Evolutionary conservation across 495 filamentous ascomycete species (phyloP).

Genomic region (Hypoxylon lenormandii): DNA sequence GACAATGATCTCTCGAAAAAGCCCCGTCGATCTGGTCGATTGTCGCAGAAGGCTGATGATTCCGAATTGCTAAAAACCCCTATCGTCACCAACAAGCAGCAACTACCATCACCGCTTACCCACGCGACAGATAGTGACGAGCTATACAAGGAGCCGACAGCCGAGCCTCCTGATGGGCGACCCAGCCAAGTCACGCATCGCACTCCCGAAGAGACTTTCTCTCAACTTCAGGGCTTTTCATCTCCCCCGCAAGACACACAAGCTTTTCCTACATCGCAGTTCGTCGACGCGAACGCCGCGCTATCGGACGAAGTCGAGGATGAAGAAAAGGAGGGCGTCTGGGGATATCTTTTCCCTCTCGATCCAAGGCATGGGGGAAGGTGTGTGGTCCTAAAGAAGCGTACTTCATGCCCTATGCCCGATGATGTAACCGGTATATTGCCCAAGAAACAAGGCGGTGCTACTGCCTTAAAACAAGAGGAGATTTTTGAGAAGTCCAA

Average conservation of each 20-base stretch:
- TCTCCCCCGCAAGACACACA: slow-evolving; percentile 71
- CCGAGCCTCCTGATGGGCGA: slow-evolving; percentile 74
- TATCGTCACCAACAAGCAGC: slow-evolving; percentile 69
- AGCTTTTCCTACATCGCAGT: slow-evolving; percentile 82
- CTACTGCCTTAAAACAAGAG: slow-evolving; percentile 65
- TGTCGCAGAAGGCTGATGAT: slow-evolving; percentile 62
- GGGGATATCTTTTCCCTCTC: slow-evolving; percentile 92
- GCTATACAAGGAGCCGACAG: slow-evolving; percentile 75
- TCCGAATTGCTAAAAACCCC: slow-evolving; percentile 66
- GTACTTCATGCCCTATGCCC: slow-evolving; percentile 71
- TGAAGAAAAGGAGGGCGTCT: slow-evolving; percentile 88
- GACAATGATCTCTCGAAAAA: slow-evolving; percentile 70
- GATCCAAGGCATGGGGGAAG: slow-evolving; percentile 73
- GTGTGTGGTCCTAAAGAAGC: slow-evolving; percentile 76
- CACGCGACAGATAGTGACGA: slow-evolving; percentile 72
- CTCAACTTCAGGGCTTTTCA: slow-evolving; percentile 62
- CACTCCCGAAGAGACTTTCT: slow-evolving; percentile 59
- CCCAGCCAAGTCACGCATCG: slow-evolving; percentile 67
- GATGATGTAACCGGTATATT: slow-evolving; percentile 50
- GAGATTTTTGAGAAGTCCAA: slow-evolving; percentile 69
- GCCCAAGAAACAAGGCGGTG: slow-evolving; percentile 49
- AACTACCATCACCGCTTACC: slow-evolving; percentile 86
- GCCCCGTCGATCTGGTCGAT: slow-evolving; percentile 71
- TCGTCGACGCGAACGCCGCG: slow-evolving; percentile 76
- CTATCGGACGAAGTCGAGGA: slow-evolving; percentile 85